Evolutionary conservation across 2,329 filamentous ascomycete genomes (phyloP), one percentile per base, ranked within the genome.

Genomic region (Biscogniauxia marginata): DNA sequence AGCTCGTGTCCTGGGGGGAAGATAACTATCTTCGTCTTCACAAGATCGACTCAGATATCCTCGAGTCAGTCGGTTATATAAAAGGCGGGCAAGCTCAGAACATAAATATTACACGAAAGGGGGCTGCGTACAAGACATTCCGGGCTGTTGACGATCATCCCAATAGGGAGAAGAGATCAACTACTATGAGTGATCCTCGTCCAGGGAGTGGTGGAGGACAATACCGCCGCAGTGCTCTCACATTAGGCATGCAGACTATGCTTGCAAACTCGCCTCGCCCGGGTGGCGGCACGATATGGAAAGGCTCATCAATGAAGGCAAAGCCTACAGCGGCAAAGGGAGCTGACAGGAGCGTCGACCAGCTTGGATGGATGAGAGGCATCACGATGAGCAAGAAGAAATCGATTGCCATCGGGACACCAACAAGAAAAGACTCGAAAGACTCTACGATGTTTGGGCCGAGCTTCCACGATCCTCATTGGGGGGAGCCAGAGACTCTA

Each of bases 1-100:
- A 97, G 71, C 79, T 97, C 18, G 90, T 97, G 0, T 93, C 93
- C 0, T 97, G 93, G 93, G 92, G 92, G 22, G 87, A 90, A 49
- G 93, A 97, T 70, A 89, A 89, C 63, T 84, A 92, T 66, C 78
- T 97, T 24, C 87, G 89, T 49, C 79, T 97, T 23, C 90, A 96
- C 68, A 86, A 85, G 49, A 82, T 92, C 19, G 83, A 90, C 44
- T 75, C 84, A 1, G 77, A 85, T 22, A 77, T 86, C 24, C 77
- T 95, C 0, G 78, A 84, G 56, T 79, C 83, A 1, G 87, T 96
- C 16, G 91, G 90, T 3, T 89, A 90, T 69, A 78, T 84, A 47
- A 91, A 87, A 68, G 91, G 90, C 4, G 81, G 79, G 51, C 80
- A 81, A 3, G 83, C 87, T 19, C 81, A 81, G 6, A 84, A 84